Conservation (phyloP, 164 flowering plant genomes). For the Vitis labrusca region DNA sequence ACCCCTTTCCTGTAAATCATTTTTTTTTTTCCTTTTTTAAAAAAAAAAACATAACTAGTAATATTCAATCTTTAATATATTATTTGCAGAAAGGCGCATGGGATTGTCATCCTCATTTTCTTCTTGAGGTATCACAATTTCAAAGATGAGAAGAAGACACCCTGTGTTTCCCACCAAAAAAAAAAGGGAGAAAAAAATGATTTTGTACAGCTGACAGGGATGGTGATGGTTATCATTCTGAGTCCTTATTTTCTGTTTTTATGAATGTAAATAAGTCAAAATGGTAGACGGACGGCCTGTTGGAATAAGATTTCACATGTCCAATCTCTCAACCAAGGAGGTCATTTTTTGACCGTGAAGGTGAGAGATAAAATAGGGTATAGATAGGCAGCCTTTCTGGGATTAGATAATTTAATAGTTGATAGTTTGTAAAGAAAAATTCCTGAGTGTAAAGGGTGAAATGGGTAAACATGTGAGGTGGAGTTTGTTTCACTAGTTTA, state of each 20-base stretch:
- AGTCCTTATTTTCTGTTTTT: constrained; percentile 1
- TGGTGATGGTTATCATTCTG: constrained; percentile 18
- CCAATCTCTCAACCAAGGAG: no score
- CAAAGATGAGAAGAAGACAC: background rate
- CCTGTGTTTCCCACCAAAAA: background rate
- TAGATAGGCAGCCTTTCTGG: background rate
- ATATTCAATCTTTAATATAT: background rate
- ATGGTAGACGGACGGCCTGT: background rate
- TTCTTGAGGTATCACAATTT: constrained; percentile 11
- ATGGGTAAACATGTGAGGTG: no score
- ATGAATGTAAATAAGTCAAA: constrained; percentile 23
- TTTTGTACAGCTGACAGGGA: constrained; percentile 51
- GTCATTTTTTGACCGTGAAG: background rate
- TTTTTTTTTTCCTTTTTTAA: background rate
- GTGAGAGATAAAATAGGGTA: background rate
- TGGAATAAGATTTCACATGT: constrained; percentile 14
- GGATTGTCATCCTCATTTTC: constrained; percentile 32
- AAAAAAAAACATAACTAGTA: no score
- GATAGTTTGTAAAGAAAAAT: no score
- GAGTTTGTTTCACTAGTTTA: no score
- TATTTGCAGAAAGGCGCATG: constrained; percentile 53
- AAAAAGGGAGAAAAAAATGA: background rate
- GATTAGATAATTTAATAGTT: background rate
- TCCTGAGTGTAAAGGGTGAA: no score
- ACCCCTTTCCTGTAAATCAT: background rate